phyloP scores from a whole-genome alignment of 2,329 filamentous ascomycete species.

The Trichoderma semiorbis region DNA sequence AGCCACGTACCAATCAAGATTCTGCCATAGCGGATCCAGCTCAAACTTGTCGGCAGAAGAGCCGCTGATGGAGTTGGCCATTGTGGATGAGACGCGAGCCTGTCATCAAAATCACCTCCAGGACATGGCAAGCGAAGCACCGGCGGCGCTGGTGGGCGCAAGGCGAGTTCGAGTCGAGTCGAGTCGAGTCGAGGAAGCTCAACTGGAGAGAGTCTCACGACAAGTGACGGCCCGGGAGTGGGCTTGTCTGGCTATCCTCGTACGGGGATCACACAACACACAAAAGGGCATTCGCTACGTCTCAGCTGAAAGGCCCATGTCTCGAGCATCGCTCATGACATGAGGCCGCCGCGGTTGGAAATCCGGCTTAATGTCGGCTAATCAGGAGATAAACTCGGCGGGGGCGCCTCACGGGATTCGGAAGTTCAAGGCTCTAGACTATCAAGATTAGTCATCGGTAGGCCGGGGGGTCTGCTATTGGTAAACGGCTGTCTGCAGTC shows the following conservation, averaged over 20 bases:
- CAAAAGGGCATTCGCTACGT: neutral
- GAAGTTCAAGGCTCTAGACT: neutral
- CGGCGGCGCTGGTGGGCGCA: neutral
- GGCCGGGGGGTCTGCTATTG: no score
- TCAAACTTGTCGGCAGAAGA: constrained; percentile 29
- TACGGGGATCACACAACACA: neutral
- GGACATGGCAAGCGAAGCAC: neutral
- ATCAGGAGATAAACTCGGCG: neutral
- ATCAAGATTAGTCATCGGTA: neutral
- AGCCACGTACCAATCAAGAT: constrained; percentile 66
- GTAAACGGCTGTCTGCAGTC: no score
- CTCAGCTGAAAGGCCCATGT: neutral
- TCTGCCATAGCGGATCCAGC: constrained; percentile 66
- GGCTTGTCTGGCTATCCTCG: neutral
- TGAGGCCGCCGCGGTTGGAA: constrained; percentile 3
- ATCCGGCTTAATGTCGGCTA: constrained; percentile 16
- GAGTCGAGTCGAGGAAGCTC: neutral
- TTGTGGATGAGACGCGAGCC: constrained; percentile 20
- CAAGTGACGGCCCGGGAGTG: neutral
- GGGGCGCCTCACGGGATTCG: neutral
- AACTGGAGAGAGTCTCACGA: neutral
- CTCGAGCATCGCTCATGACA: neutral
- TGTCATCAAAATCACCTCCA: constrained; percentile 1
- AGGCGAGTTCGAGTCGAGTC: neutral
- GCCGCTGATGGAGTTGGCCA: constrained; percentile 31